Conservation (phyloP, 1,284 basidiomycete genomes). For the Pseudozyma hubeiensis region DNA sequence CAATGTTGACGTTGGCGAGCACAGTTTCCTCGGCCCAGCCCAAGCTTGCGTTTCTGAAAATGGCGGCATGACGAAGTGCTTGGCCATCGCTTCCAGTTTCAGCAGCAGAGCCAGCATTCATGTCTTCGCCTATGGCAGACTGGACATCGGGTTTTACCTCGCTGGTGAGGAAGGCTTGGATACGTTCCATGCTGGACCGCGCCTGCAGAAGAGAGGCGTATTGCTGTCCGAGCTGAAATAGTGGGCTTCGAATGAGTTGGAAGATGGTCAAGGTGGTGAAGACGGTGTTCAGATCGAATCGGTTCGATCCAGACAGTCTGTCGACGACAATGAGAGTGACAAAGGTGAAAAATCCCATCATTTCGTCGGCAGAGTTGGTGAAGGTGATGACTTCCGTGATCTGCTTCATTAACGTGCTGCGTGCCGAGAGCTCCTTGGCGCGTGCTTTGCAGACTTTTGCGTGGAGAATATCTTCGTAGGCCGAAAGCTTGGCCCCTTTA, state of each 20-base stretch:
- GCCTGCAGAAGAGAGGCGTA: conserved; percentile 53
- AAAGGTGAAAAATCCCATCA: conserved; percentile 47
- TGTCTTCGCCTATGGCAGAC: conserved; percentile 8
- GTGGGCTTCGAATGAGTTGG: conserved; percentile 49
- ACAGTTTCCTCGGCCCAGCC: conserved; percentile 37
- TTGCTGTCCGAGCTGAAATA: conserved; percentile 55
- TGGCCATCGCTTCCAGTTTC: too few relatives aligned
- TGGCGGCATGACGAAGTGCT: conserved; percentile 22
- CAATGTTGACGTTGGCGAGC: conserved; percentile 40
- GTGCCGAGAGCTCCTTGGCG: conserved; percentile 39
- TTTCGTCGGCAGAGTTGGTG: conserved; percentile 37
- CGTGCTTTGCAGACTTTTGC: conserved; percentile 44
- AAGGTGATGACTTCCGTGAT: conserved; percentile 33
- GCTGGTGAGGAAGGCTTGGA: conserved; percentile 52
- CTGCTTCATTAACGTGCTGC: conserved; percentile 23
- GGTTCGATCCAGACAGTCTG: conserved; percentile 28
- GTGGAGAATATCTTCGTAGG: conserved; percentile 55
- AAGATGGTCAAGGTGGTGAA: conserved; percentile 60
- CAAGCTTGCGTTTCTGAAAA: conserved; percentile 32
- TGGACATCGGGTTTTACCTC: conserved; percentile 27
- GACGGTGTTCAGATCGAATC: conserved; percentile 54
- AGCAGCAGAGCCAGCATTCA: conserved; percentile 1
- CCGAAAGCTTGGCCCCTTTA: conserved; percentile 62
- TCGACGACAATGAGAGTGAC: conserved; percentile 49
- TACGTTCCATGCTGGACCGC: conserved; percentile 49